These are phyloP conservation scores for Trichoderma sp. DNA, from an alignment of 2,329 filamentous ascomycete genomes.

Conservation along the genomic window DNA sequence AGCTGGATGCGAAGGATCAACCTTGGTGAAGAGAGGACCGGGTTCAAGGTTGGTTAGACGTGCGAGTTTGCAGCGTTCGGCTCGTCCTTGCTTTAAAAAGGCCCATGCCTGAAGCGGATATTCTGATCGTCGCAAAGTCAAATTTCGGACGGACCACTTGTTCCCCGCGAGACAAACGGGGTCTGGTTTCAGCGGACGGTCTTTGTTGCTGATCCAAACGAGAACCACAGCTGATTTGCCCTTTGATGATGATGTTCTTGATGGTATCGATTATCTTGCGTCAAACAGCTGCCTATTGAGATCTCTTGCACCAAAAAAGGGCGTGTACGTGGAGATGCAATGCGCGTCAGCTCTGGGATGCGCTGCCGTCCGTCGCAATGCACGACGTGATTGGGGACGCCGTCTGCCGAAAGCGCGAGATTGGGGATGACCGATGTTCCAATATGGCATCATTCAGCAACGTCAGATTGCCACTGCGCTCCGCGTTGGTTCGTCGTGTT, in stretches of 20 bases:
- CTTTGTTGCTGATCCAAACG: neutral
- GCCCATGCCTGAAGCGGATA: neutral
- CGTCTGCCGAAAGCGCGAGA: neutral
- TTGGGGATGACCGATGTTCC: neutral
- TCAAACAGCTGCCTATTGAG: neutral
- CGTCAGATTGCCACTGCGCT: neutral
- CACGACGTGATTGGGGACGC: neutral
- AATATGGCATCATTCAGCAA: slow-evolving; percentile 10
- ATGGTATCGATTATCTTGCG: neutral
- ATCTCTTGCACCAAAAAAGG: neutral
- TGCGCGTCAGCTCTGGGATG: neutral
- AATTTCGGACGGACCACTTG: neutral
- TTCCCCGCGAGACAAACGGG: neutral
- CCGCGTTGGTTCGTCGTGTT: slow-evolving; percentile 13
- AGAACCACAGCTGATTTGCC: neutral
- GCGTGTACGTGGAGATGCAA: neutral
- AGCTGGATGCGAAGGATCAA: neutral
- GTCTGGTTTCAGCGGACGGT: neutral
- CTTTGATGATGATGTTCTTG: neutral
- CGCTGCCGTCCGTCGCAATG: neutral
- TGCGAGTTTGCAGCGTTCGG: neutral
- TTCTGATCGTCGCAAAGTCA: neutral
- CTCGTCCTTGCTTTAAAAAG: neutral
- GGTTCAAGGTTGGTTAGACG: neutral
- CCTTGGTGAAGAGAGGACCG: neutral